phyloP scores from a whole-genome alignment of 2,329 filamentous ascomycete species.

The Neocatenulostroma microsporum region DNA sequence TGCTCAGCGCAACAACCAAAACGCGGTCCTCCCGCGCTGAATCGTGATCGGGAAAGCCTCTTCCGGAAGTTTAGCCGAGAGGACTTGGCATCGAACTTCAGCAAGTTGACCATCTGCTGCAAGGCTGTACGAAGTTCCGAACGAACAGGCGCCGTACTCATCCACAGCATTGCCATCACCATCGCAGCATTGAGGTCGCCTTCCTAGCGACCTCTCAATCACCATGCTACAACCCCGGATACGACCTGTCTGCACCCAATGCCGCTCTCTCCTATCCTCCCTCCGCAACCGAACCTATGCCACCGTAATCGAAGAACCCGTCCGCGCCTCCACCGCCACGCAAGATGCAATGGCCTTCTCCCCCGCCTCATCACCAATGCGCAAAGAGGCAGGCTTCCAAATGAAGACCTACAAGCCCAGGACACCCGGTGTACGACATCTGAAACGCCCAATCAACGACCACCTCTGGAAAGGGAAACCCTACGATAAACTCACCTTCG shows the following conservation, averaged over 20 bases:
- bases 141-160: no score
- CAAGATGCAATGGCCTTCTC: constrained; percentile 22
- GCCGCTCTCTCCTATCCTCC: constrained; percentile 41
- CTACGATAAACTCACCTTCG: constrained; percentile 71
- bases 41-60: no score
- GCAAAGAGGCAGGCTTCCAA: constrained; percentile 34
- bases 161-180: background rate
- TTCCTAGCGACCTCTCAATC: background rate
- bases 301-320: constrained; percentile 34
- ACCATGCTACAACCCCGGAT: constrained; percentile 61
- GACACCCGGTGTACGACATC: constrained; percentile 85
- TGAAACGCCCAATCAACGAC: constrained; percentile 87
- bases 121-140: no score
- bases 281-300: constrained; percentile 46
- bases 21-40: no score
- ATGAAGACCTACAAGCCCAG: constrained; percentile 87
- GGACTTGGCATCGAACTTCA: no score
- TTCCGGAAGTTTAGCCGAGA: no score
- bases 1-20: no score
- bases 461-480: constrained; percentile 94
- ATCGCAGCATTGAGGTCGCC: no score
- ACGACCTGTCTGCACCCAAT: constrained; percentile 44
- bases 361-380: constrained; percentile 24
- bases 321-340: constrained; percentile 19
- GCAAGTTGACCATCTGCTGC: no score